Evolutionary conservation across 345 rosid genomes (phyloP).

Genomic region (Citrus reticulata): DNA sequence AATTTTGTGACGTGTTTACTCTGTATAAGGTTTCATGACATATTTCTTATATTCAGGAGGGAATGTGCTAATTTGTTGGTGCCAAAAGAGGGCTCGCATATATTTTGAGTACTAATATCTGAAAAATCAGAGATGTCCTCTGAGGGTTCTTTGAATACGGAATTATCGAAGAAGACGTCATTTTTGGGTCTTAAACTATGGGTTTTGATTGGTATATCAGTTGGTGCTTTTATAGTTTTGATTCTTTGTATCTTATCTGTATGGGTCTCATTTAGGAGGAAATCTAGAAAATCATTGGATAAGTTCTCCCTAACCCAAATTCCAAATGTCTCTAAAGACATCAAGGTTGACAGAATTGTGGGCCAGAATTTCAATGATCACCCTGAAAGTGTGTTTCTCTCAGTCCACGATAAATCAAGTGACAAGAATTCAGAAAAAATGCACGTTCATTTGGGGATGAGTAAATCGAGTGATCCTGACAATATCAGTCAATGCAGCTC

Average conservation of each 20-base stretch:
- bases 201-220: constrained; percentile 81
- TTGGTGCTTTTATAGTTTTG: constrained; percentile 69
- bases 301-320: constrained; percentile 56
- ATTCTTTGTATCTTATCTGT: constrained; percentile 77
- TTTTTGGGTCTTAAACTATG: constrained; percentile 84
- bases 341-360: constrained; percentile 76
- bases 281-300: constrained; percentile 50
- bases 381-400: constrained; percentile 42
- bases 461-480: constrained; percentile 82
- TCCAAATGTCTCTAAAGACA: constrained; percentile 82
- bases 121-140: constrained; percentile 56
- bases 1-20: background rate
- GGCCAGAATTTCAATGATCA: constrained; percentile 41
- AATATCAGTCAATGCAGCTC: constrained; percentile 79
- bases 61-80: constrained; percentile 18
- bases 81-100: background rate
- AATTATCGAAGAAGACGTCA: constrained; percentile 71
- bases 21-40: constrained; percentile 7
- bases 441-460: constrained; percentile 50
- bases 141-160: constrained; percentile 59
- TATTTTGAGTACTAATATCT: constrained; percentile 7
- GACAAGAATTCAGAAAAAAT: constrained; percentile 51
- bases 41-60: constrained; percentile 28
- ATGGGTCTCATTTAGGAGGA: constrained; percentile 75
- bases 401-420: constrained; percentile 51